These are phyloP conservation scores for Croton laevigatus DNA, from an alignment of 441 rosid genomes.

Conservation along the genomic window DNA sequence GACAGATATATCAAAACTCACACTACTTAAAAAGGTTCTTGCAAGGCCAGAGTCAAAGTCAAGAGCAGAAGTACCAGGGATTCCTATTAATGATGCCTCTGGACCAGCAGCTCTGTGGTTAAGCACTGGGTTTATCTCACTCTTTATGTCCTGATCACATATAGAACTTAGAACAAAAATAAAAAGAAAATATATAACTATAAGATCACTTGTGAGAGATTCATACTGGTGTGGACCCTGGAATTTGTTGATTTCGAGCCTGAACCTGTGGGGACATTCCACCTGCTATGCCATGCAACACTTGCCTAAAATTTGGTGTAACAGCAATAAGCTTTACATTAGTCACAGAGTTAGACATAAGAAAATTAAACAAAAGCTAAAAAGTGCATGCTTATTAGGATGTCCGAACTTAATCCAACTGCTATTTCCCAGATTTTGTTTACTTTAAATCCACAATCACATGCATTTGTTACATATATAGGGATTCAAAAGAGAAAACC, in stretches of 20 bases:
- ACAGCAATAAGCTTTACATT: conserved; percentile 3
- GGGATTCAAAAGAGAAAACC: not conserved
- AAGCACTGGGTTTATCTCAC: conserved; percentile 76
- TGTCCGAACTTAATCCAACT: not conserved
- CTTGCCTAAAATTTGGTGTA: conserved; percentile 63
- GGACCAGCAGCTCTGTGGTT: conserved; percentile 75
- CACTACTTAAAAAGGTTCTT: conserved; percentile 9
- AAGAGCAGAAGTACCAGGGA: conserved; percentile 50
- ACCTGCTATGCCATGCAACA: conserved; percentile 68
- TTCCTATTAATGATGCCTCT: conserved; percentile 84
- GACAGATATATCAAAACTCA: conserved; percentile 9
- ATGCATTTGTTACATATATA: not conserved
- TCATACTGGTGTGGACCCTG: conserved; percentile 62
- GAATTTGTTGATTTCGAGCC: conserved; percentile 66
- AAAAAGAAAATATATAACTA: conserved; percentile 7
- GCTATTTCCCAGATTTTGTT: conserved; percentile 1
- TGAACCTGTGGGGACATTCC: conserved; percentile 79
- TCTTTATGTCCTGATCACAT: conserved; percentile 74
- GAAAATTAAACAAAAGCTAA: not conserved
- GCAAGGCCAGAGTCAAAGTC: conserved; percentile 3
- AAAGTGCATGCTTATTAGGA: not conserved
- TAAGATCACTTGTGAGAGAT: conserved; percentile 3
- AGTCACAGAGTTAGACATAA: not conserved
- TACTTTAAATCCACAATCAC: not conserved
- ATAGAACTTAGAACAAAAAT: conserved; percentile 22